Evolutionary conservation across 108 stramenopile species (phyloP).

Genomic region (Discostella pseudostelligera): DNA sequence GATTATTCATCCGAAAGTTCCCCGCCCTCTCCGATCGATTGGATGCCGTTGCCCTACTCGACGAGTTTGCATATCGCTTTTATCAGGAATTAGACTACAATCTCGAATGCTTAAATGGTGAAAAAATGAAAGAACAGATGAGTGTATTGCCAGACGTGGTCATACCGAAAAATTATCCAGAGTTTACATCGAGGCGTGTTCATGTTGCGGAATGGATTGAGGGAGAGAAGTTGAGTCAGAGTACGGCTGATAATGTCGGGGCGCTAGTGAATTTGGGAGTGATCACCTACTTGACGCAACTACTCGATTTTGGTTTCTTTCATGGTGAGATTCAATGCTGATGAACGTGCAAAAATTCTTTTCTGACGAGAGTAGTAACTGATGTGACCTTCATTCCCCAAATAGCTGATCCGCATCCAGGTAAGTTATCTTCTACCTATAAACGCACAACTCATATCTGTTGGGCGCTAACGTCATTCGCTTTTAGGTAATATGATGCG

Average conservation of each 20-base stretch:
- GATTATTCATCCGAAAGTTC: slow-evolving; percentile 72
- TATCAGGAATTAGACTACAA: slow-evolving; percentile 96
- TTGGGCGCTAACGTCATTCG: slow-evolving; percentile 1
- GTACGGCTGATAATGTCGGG: slow-evolving; percentile 89
- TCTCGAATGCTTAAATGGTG: slow-evolving; percentile 88
- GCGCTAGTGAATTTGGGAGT: slow-evolving; percentile 93
- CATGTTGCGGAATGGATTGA: slow-evolving; percentile 97
- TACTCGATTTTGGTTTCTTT: slow-evolving; percentile 88
- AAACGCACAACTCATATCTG: not conserved
- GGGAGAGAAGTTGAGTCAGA: slow-evolving; percentile 91
- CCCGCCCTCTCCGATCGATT: slow-evolving; percentile 68
- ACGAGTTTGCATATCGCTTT: slow-evolving; percentile 92
- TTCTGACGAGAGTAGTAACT: not conserved
- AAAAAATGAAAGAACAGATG: slow-evolving; percentile 84
- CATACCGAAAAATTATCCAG: slow-evolving; percentile 86
- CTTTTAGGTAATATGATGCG: slow-evolving; percentile 90
- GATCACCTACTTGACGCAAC: slow-evolving; percentile 91
- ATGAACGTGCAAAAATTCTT: not conserved
- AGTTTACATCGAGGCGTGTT: slow-evolving; percentile 85
- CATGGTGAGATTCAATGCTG: slow-evolving; percentile 54
- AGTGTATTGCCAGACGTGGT: slow-evolving; percentile 80
- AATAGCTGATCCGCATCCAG: not conserved
- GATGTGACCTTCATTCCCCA: not conserved
- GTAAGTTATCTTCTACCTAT: slow-evolving; percentile 5
- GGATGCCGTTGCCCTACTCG: slow-evolving; percentile 89